A percentile compares a stretch with the other conserved stretches of the same genome.
phyloP scores from a whole-genome alignment of 768 basidiomycete species.

The Amanita rimosa region DNA sequence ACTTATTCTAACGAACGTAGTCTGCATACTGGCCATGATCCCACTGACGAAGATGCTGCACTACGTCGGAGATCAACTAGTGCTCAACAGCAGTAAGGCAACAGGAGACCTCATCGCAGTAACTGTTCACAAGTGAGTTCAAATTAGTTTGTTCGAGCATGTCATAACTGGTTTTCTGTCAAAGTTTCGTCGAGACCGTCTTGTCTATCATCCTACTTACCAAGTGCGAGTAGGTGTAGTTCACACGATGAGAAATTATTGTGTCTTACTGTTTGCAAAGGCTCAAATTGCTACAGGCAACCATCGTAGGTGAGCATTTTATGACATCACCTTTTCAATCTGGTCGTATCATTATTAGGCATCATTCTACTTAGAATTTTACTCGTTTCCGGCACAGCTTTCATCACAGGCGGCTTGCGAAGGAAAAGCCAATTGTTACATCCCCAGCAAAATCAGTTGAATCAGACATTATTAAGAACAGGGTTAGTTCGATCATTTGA shows the following conservation, averaged over 20 bases:
- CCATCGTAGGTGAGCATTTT: slow-evolving; percentile 42
- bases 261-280: slow-evolving; percentile 17
- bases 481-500: slow-evolving; percentile 30
- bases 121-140: slow-evolving; percentile 52
- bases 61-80: slow-evolving; percentile 45
- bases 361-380: slow-evolving; percentile 63
- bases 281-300: slow-evolving; percentile 54
- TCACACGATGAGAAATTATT: neutral
- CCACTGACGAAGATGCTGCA: slow-evolving; percentile 29
- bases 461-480: slow-evolving; percentile 57
- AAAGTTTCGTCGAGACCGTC: slow-evolving; percentile 58
- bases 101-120: slow-evolving; percentile 55
- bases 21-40: slow-evolving; percentile 37
- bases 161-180: neutral
- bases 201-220: slow-evolving; percentile 53
- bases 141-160: neutral
- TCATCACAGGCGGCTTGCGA: slow-evolving; percentile 55
- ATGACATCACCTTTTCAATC: neutral
- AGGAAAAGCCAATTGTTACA: slow-evolving; percentile 57
- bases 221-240: slow-evolving; percentile 54
- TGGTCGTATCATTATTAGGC: slow-evolving; percentile 22
- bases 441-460: slow-evolving; percentile 52
- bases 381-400: slow-evolving; percentile 57
- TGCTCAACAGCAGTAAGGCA: slow-evolving; percentile 45
- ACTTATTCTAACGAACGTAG: slow-evolving; percentile 12